phyloP scores from a whole-genome alignment of 2,329 filamentous ascomycete genomes.

The Hypoxylon sp. region DNA sequence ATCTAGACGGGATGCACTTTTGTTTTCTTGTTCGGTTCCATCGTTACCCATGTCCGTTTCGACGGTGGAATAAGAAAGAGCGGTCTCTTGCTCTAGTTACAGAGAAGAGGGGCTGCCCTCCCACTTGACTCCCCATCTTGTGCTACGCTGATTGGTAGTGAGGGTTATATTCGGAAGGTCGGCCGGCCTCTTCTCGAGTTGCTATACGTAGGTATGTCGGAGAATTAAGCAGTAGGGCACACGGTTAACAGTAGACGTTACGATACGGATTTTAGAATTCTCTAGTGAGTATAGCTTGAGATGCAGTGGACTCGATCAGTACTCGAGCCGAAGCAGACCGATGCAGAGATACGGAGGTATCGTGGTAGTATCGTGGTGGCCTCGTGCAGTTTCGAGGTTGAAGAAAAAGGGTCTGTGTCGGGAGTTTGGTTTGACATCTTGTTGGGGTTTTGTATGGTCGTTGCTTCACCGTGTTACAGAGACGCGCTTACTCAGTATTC shows the following conservation, averaged over 20 bases:
- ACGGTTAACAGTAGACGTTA: constrained; percentile 34
- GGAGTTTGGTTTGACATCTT: constrained; percentile 58
- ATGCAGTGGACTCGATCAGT: constrained; percentile 29
- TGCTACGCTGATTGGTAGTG: constrained; percentile 24
- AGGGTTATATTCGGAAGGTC: constrained; percentile 28
- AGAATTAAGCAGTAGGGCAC: constrained; percentile 39
- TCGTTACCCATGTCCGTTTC: constrained; percentile 42
- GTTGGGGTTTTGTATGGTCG: constrained; percentile 56
- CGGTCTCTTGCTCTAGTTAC: constrained; percentile 41
- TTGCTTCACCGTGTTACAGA: constrained; percentile 60
- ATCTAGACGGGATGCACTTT: constrained; percentile 46
- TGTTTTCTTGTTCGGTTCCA: constrained; percentile 47
- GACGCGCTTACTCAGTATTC: constrained; percentile 53
- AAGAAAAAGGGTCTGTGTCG: constrained; percentile 54
- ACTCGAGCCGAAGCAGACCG: constrained; percentile 18
- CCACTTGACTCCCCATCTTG: constrained; percentile 24
- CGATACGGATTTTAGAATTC: constrained; percentile 20
- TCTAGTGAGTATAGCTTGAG: constrained; percentile 17
- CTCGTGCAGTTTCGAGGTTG: constrained; percentile 43
- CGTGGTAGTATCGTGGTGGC: constrained; percentile 40
- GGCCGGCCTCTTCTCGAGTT: constrained; percentile 19
- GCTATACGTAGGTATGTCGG: constrained; percentile 21
- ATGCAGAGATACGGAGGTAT: constrained; percentile 19
- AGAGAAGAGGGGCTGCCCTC: constrained; percentile 40
- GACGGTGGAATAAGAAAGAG: constrained; percentile 36